Base-by-base conservation (phyloP, 176 grass and related monocot genomes). In the Stipa capillata region DNA sequence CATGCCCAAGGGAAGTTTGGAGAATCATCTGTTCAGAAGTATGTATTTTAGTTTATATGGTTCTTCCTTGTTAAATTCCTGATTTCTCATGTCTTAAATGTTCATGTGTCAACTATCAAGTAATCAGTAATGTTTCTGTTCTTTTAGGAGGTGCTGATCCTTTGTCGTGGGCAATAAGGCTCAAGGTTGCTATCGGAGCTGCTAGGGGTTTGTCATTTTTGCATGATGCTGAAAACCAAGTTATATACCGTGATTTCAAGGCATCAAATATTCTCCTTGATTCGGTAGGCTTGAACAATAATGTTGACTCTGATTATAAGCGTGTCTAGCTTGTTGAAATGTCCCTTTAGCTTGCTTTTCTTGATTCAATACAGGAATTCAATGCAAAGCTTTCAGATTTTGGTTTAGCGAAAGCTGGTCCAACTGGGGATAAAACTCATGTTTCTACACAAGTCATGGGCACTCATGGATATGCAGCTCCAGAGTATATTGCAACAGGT, bases 371-470 rank as follows among this genome's bases (percentile, higher is more conserved):
- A 28, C 85, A 98, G 96, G 92, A 98, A 21, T 98, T 90, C 65
- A 99, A 99, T 1, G 81, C 92, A 1, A 99, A 99, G 59, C 87
- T 99, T 72, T 99, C 97, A 23, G 97, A 99, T 87, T 99, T 99
- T 87, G 97, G 97, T 47, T 76, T 99, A 61, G 97, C 97, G 54
- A 99, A 99, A 93, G 97, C 90, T 3, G 97, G 97, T 72, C 97
- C 97, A 45, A 96, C 92, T 11, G 97, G 97, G 14, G 97, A 99
- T 78, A 96, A 83, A 87, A 99, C 97, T 24, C 97, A 99, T 80
- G 97, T 99, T 72, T 99, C 97, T 25, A 99, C 97, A 24, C 97
- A 93, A 89, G 92, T 99, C 45, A 99, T 99, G 90, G 97, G 97
- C 20, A 99, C 97, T 11, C 92, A 95, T 54, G 97, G 97, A 77